Evolutionary conservation across 169 alveolate genomes (phyloP).

Genomic region (Perkinsus marinus): DNA sequence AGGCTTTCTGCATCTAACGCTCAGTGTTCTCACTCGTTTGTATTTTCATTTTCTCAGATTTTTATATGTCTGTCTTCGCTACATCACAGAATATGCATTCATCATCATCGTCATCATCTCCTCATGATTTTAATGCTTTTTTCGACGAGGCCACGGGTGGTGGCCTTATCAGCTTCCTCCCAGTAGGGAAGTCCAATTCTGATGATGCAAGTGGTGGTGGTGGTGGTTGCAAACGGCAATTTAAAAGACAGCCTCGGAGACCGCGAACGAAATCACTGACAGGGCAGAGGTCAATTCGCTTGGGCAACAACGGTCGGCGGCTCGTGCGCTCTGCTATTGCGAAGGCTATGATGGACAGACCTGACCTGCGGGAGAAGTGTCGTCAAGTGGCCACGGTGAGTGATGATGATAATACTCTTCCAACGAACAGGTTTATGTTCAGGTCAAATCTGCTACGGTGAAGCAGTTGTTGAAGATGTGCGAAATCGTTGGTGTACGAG

Average conservation of each 20-base stretch:
- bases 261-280: background rate
- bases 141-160: background rate
- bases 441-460: background rate
- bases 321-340: background rate
- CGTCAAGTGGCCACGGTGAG: background rate
- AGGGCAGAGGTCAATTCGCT: background rate
- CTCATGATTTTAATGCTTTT: background rate
- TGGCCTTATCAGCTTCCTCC: background rate
- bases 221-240: background rate
- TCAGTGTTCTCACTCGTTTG: background rate
- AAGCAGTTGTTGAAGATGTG: background rate
- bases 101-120: background rate
- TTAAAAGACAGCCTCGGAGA: background rate
- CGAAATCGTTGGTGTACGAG: background rate
- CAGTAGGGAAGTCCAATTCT: too few relatives aligned
- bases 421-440: background rate
- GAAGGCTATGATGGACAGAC: background rate
- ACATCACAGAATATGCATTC: too few relatives aligned
- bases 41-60: too few relatives aligned
- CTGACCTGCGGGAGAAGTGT: background rate
- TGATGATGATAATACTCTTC: background rate
- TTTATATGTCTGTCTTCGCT: too few relatives aligned
- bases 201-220: background rate
- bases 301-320: background rate
- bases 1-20: too few relatives aligned